A percentile compares a stretch with the other conserved stretches of the same genome.
Conservation (phyloP, 2,329 filamentous ascomycete species). For the Ophidiomyces ophidiicola region DNA sequence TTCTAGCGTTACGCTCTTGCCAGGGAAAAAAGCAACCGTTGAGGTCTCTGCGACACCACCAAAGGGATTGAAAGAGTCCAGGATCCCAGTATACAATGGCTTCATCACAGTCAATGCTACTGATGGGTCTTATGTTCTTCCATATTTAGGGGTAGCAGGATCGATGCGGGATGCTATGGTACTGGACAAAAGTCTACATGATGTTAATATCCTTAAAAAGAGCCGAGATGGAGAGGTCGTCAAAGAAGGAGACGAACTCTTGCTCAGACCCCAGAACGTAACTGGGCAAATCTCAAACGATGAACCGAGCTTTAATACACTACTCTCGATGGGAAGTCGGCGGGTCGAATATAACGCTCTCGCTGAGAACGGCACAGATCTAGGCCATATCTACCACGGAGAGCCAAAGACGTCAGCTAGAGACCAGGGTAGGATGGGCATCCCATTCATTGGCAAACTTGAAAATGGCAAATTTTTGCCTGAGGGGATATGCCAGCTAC, state of each 20-base stretch:
- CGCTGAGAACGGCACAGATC: no score
- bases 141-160: neutral
- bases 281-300: no score
- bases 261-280: no score
- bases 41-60: neutral
- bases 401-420: no score
- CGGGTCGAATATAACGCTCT: no score
- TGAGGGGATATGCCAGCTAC: neutral
- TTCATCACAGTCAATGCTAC: neutral
- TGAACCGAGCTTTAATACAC: no score
- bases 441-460: neutral
- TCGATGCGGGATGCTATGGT: neutral
- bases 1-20: neutral
- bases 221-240: neutral
- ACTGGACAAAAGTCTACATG: neutral
- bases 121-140: neutral
- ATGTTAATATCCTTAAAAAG: neutral
- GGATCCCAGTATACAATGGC: neutral
- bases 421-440: neutral
- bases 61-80: neutral
- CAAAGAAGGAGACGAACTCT: neutral
- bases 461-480: neutral
- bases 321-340: no score
- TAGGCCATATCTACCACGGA: no score
- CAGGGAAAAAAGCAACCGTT: neutral